Percentiles rank a stretch among this genome's conserved stretches.
phyloP scores from a whole-genome alignment of 164 flowering plant genomes.

The Cinnamomum micranthum region DNA sequence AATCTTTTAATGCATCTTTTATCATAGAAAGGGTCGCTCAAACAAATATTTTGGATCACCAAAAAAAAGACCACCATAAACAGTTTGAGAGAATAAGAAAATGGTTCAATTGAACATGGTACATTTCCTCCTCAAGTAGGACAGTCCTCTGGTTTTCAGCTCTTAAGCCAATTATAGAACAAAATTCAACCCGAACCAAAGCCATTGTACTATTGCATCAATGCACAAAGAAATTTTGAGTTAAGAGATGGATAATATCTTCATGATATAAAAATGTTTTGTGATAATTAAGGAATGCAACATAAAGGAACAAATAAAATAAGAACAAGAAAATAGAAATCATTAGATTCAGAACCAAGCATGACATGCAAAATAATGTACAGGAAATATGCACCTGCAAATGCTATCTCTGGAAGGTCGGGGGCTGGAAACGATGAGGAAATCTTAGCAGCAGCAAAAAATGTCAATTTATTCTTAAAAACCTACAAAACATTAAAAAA shows the following conservation, averaged over 20 bases:
- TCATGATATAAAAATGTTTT: not conserved
- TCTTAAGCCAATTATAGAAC: too few relatives aligned
- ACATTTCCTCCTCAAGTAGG: too few relatives aligned
- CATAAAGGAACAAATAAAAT: not conserved
- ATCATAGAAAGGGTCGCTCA: too few relatives aligned
- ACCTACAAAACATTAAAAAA: conserved; percentile 34
- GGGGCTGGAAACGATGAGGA: conserved; percentile 88
- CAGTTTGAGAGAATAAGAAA: too few relatives aligned
- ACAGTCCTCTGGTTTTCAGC: too few relatives aligned
- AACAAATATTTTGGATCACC: too few relatives aligned
- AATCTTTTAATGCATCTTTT: too few relatives aligned
- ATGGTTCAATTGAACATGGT: too few relatives aligned
- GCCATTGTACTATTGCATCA: not conserved
- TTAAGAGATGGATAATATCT: too few relatives aligned
- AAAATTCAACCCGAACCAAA: too few relatives aligned
- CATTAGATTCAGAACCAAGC: not conserved
- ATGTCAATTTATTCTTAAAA: conserved; percentile 72
- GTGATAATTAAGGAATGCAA: not conserved
- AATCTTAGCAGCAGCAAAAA: conserved; percentile 95
- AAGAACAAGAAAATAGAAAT: not conserved
- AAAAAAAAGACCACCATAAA: too few relatives aligned
- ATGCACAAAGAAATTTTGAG: not conserved
- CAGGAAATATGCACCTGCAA: conserved; percentile 67
- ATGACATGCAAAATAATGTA: not conserved
- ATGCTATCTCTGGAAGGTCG: conserved; percentile 90